phyloP scores from a whole-genome alignment of 495 filamentous ascomycete genomes.

The Hyaloscypha bicolor region DNA sequence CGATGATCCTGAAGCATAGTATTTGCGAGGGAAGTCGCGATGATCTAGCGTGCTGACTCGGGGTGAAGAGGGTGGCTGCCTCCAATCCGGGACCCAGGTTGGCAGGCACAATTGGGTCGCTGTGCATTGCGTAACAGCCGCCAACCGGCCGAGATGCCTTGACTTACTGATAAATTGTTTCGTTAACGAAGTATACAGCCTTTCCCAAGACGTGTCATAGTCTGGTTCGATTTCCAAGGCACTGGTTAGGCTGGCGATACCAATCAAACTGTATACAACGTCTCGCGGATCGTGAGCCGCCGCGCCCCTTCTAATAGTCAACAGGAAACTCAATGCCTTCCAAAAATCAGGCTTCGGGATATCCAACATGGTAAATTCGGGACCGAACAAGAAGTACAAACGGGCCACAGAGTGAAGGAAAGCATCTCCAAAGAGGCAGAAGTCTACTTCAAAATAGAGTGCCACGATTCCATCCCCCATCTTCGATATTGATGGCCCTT shows the following conservation, averaged over 20 bases:
- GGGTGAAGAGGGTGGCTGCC: background rate
- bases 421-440: too few species aligned
- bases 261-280: background rate
- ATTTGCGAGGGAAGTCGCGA: background rate
- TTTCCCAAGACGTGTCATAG: background rate
- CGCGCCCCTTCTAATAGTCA: background rate
- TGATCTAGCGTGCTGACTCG: background rate
- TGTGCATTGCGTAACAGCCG: background rate
- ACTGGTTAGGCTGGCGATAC: background rate
- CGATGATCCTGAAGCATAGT: background rate
- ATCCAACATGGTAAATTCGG: background rate
- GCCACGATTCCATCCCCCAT: too few species aligned
- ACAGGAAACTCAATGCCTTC: background rate
- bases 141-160: background rate
- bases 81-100: background rate
- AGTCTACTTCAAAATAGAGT: too few species aligned
- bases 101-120: background rate
- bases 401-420: background rate
- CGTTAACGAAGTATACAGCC: background rate
- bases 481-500: background rate
- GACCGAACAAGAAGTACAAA: background rate
- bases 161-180: background rate
- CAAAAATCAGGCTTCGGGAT: background rate
- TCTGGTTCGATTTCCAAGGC: background rate
- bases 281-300: background rate